A percentile compares a stretch with the other conserved stretches of the same genome.
These are phyloP conservation scores for Tephrocybe sp. DNA, from an alignment of 768 basidiomycete genomes.

Conservation along the genomic window DNA sequence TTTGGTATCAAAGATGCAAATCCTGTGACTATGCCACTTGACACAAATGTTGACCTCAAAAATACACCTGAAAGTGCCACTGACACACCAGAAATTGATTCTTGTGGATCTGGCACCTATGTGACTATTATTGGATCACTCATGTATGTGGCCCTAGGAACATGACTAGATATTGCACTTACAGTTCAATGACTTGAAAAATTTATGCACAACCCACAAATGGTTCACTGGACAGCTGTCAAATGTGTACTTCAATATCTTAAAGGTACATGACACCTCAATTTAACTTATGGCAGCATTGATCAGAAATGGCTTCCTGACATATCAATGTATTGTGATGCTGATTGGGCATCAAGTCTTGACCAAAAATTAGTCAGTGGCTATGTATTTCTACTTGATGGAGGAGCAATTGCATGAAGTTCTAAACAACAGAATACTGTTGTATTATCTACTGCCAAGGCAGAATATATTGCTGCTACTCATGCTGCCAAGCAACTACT, in stretches of 20 bases:
- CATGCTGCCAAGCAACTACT: neutral
- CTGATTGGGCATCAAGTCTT: neutral
- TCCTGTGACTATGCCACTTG: neutral
- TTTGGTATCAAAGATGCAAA: neutral
- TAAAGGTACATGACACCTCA: neutral
- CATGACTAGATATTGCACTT: neutral
- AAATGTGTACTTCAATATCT: neutral
- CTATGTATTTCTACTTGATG: neutral
- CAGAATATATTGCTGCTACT: neutral
- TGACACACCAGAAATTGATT: too few species aligned
- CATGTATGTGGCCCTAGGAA: neutral
- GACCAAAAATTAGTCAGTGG: neutral
- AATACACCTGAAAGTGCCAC: neutral
- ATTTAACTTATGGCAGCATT: neutral
- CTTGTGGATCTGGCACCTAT: neutral
- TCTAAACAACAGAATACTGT: neutral
- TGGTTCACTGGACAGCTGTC: neutral
- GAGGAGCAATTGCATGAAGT: neutral
- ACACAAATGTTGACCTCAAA: neutral
- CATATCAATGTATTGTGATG: neutral
- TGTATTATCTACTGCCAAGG: neutral
- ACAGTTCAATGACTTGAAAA: neutral
- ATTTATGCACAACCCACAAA: neutral
- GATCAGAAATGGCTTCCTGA: neutral
- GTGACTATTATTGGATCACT: neutral